Evolutionary conservation across 352 stramenopile genomes (phyloP).

Genomic region (Globisporangium heterothallicum): DNA sequence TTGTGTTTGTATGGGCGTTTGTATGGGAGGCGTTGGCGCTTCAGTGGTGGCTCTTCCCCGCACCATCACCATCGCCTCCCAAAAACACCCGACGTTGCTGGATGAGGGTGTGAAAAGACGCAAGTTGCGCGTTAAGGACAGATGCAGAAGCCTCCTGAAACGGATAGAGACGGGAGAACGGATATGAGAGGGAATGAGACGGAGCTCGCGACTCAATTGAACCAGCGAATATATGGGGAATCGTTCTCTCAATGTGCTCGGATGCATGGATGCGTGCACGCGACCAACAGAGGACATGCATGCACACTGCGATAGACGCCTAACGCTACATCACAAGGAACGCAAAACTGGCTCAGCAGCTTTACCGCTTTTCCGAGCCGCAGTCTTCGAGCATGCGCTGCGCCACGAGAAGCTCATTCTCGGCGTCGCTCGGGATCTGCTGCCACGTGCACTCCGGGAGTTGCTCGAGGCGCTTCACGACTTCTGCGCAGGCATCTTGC

Average conservation of each 20-base stretch:
- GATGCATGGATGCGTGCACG: too few relatives aligned
- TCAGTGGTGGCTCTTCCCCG: constrained; percentile 2
- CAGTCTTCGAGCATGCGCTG: constrained; percentile 48
- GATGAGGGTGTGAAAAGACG: too few relatives aligned
- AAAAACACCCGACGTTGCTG: constrained; percentile 1
- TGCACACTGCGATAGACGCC: too few relatives aligned
- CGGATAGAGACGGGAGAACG: not conserved
- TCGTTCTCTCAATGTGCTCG: too few relatives aligned
- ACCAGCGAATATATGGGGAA: not conserved
- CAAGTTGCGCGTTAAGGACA: too few relatives aligned
- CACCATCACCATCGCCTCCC: too few relatives aligned
- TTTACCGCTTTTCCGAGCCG: not conserved
- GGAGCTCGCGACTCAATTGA: not conserved
- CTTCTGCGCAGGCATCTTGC: constrained; percentile 21
- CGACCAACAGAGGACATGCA: too few relatives aligned
- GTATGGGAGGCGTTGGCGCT: constrained; percentile 7
- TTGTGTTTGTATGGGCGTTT: constrained; percentile 10
- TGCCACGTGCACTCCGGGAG: constrained; percentile 39
- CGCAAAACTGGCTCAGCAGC: too few relatives aligned
- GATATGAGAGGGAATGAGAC: not conserved
- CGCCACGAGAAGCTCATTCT: constrained; percentile 29
- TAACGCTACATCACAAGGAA: too few relatives aligned
- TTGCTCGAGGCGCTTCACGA: constrained; percentile 22
- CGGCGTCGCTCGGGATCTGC: constrained; percentile 23
- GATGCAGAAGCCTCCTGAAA: too few relatives aligned